Percentiles rank a stretch among this genome's conserved stretches.
phyloP scores from a whole-genome alignment of 192 early-diverging fungal genomes.

The Backusella westeae region DNA sequence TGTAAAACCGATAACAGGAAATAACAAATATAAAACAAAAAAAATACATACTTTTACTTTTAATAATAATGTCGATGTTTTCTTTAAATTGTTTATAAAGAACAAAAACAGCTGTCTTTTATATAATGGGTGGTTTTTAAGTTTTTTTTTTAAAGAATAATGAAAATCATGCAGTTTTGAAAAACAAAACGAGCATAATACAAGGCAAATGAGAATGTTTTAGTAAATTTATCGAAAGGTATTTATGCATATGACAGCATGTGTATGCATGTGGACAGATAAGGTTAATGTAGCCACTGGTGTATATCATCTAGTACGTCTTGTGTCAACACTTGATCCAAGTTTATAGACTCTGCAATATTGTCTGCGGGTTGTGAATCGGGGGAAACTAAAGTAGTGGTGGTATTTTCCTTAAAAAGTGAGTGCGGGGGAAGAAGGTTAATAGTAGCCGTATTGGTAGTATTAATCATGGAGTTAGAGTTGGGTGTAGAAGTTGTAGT shows the following conservation, averaged over 20 bases:
- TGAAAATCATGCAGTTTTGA: background rate
- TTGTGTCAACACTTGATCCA: background rate
- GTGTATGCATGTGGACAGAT: background rate
- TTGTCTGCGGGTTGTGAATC: background rate
- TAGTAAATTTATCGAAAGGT: background rate
- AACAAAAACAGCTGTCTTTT: background rate
- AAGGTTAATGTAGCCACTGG: background rate
- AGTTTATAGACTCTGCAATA: background rate
- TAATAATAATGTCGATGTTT: constrained; percentile 1
- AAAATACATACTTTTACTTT: background rate
- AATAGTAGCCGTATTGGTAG: background rate
- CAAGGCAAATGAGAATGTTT: background rate
- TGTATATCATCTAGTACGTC: constrained; percentile 2
- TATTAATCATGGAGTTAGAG: background rate
- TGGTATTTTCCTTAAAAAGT: background rate
- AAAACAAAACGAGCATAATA: background rate
- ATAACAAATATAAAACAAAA: background rate
- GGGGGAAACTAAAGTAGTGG: background rate
- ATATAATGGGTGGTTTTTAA: background rate
- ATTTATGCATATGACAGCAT: background rate
- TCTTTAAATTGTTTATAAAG: background rate
- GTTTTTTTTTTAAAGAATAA: background rate
- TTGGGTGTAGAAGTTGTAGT: background rate
- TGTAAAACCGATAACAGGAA: background rate
- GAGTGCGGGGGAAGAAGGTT: background rate